phyloP scores from a whole-genome alignment of 805 yeast species.

The Zygotorulaspora chibaensis region DNA sequence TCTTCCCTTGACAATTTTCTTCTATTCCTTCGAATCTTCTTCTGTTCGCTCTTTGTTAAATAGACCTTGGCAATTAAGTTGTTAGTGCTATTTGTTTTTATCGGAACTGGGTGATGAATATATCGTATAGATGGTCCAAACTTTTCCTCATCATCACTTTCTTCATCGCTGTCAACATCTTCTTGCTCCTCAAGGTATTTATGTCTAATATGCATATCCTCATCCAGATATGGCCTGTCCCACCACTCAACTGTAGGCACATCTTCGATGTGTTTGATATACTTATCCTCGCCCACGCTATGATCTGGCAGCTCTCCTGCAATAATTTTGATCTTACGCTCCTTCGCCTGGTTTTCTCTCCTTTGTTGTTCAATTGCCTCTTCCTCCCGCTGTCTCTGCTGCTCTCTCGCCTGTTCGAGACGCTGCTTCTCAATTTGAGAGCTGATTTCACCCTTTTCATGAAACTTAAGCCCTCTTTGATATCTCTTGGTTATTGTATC shows the following conservation, averaged over 20 bases:
- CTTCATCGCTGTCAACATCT: conserved; percentile 16
- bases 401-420: conserved; percentile 2
- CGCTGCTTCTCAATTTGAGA: conserved; percentile 17
- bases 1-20: conserved; percentile 62
- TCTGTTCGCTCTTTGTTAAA: conserved; percentile 73
- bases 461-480: conserved; percentile 37
- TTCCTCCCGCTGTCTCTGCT: conserved; percentile 7
- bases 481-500: conserved; percentile 13
- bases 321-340: conserved; percentile 33
- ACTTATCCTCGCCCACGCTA: conserved; percentile 52
- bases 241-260: conserved; percentile 87
- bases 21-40: conserved; percentile 65
- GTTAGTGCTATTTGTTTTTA: conserved; percentile 45
- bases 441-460: conserved; percentile 49
- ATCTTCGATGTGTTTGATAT: conserved; percentile 29
- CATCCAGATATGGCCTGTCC: conserved; percentile 60
- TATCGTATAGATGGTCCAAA: conserved; percentile 55
- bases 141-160: conserved; percentile 33
- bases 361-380: conserved; percentile 37
- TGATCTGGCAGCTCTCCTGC: conserved; percentile 46
- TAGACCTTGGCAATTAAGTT: conserved; percentile 45
- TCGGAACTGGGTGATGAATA: conserved; percentile 77
- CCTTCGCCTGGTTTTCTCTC: conserved; percentile 6
- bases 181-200: conserved; percentile 36
- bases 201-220: conserved; percentile 32